Base-by-base conservation (phyloP, 257 asterid genomes). In the Nicotiana undulata region DNA sequence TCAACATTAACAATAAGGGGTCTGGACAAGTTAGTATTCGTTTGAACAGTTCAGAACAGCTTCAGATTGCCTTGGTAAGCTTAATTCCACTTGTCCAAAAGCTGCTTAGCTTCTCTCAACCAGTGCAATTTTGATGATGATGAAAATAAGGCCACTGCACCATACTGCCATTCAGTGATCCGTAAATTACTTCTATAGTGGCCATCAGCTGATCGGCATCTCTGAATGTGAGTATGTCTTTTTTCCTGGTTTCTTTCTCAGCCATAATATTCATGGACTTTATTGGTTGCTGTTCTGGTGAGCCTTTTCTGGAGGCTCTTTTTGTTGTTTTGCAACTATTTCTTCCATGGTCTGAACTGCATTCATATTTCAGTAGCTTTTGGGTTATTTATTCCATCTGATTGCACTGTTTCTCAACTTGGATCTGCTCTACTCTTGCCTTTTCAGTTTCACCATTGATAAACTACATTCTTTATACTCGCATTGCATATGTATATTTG, bases 21-120 rank as follows among this genome's bases (percentile, higher is more conserved):
- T 83, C 95, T 13, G 99, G 99, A 58, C 98, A 94, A 87, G 86
- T 96, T 56, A 92, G 98, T 83, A 16, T 94, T 65, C 90, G 95
- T 64, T 16, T 92, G 84, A 94, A 92, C 86, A 96, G 98, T 87
- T 87, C 99, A 0, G 99, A 96, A 86, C 97, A 94, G 87, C 97
- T 96, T 87, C 98, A 94, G 79, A 92, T 96, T 26, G 93, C 89
- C 6, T 86, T 94, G 85, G 56, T 91, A 77, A 91, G 92, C 81
- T 81, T 91, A 52, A 83, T 96, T 88, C 99, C 98, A 68, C 81
- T 96, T 26, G 87, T 85, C 31, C 86, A 87, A 79, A 96, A 91
- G 87, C 63, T 93, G 63, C n/a, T 93, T 52, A 89, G 88, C 74
- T 86, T 86, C 86, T 89, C 88, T 87, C 95, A 88, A 80, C 89